Conservation (phyloP, 768 basidiomycete genomes). For the Sporobolomyces pararoseus region DNA sequence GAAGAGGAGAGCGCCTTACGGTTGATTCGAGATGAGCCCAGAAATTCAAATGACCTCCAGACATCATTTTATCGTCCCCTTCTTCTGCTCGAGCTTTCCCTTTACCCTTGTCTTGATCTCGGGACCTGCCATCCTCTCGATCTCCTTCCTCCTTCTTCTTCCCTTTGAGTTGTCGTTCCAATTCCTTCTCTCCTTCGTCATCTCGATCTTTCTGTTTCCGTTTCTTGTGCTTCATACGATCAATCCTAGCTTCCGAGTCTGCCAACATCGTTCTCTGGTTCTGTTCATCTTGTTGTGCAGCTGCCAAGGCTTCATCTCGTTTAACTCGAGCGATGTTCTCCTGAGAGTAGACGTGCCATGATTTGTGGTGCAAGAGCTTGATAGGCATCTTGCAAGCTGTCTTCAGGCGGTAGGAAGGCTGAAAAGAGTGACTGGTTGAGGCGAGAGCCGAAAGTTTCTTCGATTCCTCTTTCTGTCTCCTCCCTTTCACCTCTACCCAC, state of each 20-base stretch:
- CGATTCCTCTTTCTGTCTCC: not conserved
- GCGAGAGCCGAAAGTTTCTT: not conserved
- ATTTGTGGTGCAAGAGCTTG: conserved; percentile 37
- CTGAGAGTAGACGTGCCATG: conserved; percentile 31
- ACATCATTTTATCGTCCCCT: not conserved
- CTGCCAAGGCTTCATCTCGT: conserved; percentile 32
- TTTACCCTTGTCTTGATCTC: conserved; percentile 9
- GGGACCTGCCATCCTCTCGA: not conserved
- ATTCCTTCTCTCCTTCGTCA: conserved; percentile 1
- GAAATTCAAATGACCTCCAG: conserved; percentile 37
- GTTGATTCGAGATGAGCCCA: conserved; percentile 37
- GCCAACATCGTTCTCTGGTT: conserved; percentile 18
- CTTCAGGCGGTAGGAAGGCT: not conserved
- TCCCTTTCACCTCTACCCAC: not conserved
- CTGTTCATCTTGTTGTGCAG: not conserved
- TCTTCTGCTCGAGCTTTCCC: not conserved
- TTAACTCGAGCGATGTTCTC: conserved; percentile 39
- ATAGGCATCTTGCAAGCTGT: conserved; percentile 16
- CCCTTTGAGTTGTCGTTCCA: conserved; percentile 16
- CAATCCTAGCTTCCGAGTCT: conserved; percentile 33
- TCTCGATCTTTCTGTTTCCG: not conserved
- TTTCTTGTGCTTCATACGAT: conserved; percentile 30
- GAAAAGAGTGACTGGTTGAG: not conserved
- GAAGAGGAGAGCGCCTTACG: not conserved
- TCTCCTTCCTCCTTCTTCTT: not conserved